These are phyloP conservation scores for Epichloe gansuensis DNA, from an alignment of 2,329 filamentous ascomycete genomes.

Conservation along the genomic window DNA sequence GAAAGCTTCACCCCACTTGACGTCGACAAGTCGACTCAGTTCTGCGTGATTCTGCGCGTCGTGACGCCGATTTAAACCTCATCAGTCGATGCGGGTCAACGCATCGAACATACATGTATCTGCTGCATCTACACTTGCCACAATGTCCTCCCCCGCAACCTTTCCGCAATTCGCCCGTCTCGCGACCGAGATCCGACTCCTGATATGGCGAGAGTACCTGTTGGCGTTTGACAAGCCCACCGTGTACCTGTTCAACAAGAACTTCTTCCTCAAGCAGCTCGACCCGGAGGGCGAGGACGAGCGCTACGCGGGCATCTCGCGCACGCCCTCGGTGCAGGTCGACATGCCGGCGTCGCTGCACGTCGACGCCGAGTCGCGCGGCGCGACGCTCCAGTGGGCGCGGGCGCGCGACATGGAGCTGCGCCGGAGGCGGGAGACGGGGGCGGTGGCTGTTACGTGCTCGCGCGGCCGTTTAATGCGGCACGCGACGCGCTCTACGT, in stretches of 20 bases:
- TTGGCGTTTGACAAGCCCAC: constrained; percentile 7
- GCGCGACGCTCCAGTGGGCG: constrained; percentile 10
- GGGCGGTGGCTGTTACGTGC: not conserved
- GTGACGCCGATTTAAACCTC: too few species aligned
- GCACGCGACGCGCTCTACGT: constrained; percentile 6
- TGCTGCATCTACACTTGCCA: not conserved
- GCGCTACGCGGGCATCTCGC: constrained; percentile 4
- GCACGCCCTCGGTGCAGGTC: constrained; percentile 8
- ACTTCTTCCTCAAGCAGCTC: constrained; percentile 8
- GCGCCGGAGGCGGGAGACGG: not conserved
- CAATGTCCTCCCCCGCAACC: constrained; percentile 3
- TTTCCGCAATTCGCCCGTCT: constrained; percentile 12
- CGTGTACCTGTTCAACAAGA: constrained; percentile 11
- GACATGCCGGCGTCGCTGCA: constrained; percentile 7
- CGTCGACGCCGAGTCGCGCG: constrained; percentile 14
- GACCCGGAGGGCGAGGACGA: constrained; percentile 1
- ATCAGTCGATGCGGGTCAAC: too few species aligned
- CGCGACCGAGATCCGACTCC: constrained; percentile 14
- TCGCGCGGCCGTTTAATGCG: constrained; percentile 5
- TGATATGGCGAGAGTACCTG: constrained; percentile 13
- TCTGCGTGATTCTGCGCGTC: too few species aligned
- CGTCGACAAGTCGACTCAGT: too few species aligned
- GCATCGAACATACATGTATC: too few species aligned
- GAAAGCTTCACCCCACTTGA: too few species aligned
- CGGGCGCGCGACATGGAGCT: constrained; percentile 1